Base-by-base conservation (phyloP, 345 rosid species). In the Moringa oleifera region DNA sequence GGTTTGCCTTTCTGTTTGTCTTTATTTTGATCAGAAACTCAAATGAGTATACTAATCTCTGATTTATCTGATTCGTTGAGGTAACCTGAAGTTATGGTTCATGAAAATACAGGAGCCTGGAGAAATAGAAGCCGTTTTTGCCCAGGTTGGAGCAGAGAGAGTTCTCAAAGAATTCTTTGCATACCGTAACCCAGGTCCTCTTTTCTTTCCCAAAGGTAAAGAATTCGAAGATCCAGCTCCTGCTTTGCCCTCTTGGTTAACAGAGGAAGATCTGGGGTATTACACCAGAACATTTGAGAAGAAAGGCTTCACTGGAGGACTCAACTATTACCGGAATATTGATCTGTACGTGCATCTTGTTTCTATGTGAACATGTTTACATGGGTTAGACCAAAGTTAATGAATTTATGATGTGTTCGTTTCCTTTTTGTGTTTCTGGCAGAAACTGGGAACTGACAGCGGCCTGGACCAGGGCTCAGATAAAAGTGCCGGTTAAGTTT, bases 391-490 rank as follows among this genome's bases (percentile, higher is more conserved):
- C n/a, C n/a, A n/a, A n/a, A n/a, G n/a, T n/a, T n/a, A n/a, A n/a
- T n/a, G n/a, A n/a, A n/a, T n/a, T n/a, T n/a, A n/a, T n/a, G n/a
- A n/a, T n/a, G n/a, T 15, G 18, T 41, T 59, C 17, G 25, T 12
- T 62, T 8, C 31, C 20, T 10, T 28, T 18, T 47, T 22, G 0
- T 17, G 7, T 59, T 21, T 37, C 12, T 21, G 37, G 73, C 73
- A 90, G 96, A 75, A 88, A 76, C 66, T 80, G 89, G 92, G 90
- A 88, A 70, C 80, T 86, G n/a, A 82, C 81, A 2, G 85, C 87
- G 0, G 70, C 97, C 0, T 93, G 90, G 94, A 79, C 83, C 0
- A 84, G 86, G 28, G 64, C 71, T 53, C 63, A 58, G 71, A 70
- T 88, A n/a, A 21, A 57, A 45, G 94, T 86, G 23, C 97, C 97